Conservation (phyloP, 2,329 filamentous ascomycete genomes). For the Lecanosticta acicola region DNA sequence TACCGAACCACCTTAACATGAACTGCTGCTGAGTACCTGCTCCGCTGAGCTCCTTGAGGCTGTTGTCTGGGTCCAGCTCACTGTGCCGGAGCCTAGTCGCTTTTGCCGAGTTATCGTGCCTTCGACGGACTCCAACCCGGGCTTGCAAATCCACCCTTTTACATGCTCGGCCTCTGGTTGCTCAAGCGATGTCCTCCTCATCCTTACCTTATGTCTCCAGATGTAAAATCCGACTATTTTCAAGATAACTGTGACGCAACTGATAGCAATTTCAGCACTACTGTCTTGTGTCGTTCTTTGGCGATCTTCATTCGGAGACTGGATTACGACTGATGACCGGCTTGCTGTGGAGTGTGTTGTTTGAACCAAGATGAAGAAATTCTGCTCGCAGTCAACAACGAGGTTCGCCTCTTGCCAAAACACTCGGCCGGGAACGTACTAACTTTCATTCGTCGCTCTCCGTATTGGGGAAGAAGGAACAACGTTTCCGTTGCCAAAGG, state of each 20-base stretch:
- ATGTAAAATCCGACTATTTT: too few relatives aligned
- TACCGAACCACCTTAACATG: slow-evolving; percentile 1
- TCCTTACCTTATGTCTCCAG: too few relatives aligned
- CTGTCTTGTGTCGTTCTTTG: too few relatives aligned
- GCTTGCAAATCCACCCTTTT: too few relatives aligned
- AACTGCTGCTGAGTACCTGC: neutral
- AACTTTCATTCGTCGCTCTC: slow-evolving; percentile 21
- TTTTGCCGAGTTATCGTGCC: neutral
- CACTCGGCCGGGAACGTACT: slow-evolving; percentile 27
- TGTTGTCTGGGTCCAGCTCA: neutral
- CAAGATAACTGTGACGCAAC: too few relatives aligned
- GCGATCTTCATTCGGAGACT: too few relatives aligned
- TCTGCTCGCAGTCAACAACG: slow-evolving; percentile 15
- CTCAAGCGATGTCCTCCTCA: too few relatives aligned
- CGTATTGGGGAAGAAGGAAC: slow-evolving; percentile 25
- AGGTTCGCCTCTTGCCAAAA: slow-evolving; percentile 30
- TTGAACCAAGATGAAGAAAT: slow-evolving; percentile 14
- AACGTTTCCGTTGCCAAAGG: slow-evolving; percentile 3
- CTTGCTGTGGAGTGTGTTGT: slow-evolving; percentile 1
- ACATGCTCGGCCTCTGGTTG: too few relatives aligned
- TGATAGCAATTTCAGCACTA: too few relatives aligned
- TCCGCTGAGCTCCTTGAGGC: neutral
- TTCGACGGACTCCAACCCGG: neutral
- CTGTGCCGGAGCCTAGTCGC: neutral
- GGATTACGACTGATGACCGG: neutral